Evolutionary conservation across 306 rosid genomes (phyloP).

Genomic region (Prunus armeniaca): DNA sequence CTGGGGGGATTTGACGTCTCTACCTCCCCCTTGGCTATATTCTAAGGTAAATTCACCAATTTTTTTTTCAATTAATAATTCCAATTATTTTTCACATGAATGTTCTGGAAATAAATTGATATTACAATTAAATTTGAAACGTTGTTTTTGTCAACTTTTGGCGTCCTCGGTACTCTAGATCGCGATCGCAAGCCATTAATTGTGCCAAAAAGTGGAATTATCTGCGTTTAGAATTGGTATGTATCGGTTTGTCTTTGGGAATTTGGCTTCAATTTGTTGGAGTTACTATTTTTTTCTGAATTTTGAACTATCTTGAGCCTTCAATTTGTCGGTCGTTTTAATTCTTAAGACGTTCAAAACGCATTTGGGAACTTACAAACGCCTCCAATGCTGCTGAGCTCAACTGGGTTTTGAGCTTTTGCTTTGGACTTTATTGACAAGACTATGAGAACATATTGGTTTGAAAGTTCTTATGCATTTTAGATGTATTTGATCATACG

Average conservation of each 20-base stretch:
- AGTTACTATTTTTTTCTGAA: not conserved
- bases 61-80: not conserved
- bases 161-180: not conserved
- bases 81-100: not conserved
- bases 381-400: slow-evolving; percentile 24
- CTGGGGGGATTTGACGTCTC: slow-evolving; percentile 15
- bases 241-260: not conserved
- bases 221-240: not conserved
- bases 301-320: not conserved
- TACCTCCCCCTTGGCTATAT: slow-evolving; percentile 30
- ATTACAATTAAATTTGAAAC: not conserved
- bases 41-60: not conserved
- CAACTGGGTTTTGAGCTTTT: slow-evolving; percentile 15
- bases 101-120: not conserved
- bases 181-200: not conserved
- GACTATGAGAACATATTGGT: not conserved
- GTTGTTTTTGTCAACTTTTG: not conserved
- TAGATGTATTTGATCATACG: not conserved
- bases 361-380: not conserved
- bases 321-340: slow-evolving; percentile 8
- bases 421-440: slow-evolving; percentile 2
- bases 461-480: not conserved
- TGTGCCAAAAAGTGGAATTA: not conserved
- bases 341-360: slow-evolving; percentile 1
- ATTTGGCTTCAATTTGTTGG: slow-evolving; percentile 15